Evolutionary conservation across 768 basidiomycete genomes (phyloP), one percentile per base, ranked within the genome.

Genomic region (Podaxis mareebaensis): DNA sequence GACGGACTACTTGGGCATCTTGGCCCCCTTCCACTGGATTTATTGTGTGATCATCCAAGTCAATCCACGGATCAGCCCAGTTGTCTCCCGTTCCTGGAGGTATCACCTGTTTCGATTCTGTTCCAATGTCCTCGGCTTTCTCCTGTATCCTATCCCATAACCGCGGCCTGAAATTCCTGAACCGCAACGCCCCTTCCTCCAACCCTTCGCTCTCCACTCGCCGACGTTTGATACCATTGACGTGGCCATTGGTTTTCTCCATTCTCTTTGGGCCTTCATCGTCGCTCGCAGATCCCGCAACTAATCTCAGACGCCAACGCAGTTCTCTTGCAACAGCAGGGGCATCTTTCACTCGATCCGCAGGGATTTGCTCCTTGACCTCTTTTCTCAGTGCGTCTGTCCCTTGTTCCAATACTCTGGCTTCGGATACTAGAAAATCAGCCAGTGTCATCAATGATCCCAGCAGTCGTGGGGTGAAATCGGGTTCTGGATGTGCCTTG

Each of bases 301-400:
- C 85, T 49, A 85, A 74, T 60, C 84, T 83, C 30, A 89, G 81
- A 54, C 95, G 83, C 95, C 95, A 97, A 49, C 91, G 81, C 49
- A 97, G 76, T 72, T 97, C 95, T 66, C 93, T 79, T 17, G 93
- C 93, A 59, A 94, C 72, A 2, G 89, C 90, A 3, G 90, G 77
- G 17, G 90, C 84, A 75, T 97, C 95, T 71, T 91, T 92, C 63
- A 95, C 84, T 59, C 87, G 85, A 67, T 96, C 95, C 8, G 71
- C 67, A 1, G 95, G 95, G 20, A 96, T 85, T 62, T 91, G 85
- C 58, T 96, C 95, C 69, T 85, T 90, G 2, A 86, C 84, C 68
- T 93, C 88, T 69, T 88, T 90, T 75, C 88, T 91, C 51, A 84
- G 85, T 52, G 84, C 77, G 10, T 93, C 92, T 13, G 80, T 78